Conservation (phyloP, 441 rosid genomes). For the Eugenia klotzschiana region DNA sequence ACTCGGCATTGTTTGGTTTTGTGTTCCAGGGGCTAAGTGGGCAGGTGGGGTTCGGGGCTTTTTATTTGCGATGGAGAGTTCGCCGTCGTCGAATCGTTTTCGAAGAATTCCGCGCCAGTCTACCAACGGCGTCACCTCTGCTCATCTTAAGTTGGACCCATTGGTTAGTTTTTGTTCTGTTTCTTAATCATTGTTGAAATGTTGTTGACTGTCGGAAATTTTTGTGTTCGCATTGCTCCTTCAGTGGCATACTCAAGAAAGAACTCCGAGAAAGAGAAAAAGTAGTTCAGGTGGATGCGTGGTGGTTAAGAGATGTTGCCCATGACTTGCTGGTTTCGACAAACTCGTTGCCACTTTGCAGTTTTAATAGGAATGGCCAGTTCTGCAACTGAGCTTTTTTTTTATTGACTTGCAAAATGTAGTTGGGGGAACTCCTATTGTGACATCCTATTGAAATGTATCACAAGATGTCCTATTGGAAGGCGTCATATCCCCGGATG, state of each 20-base stretch:
- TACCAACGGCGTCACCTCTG: constrained; percentile 1
- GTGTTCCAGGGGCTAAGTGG: background rate
- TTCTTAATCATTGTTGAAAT: background rate
- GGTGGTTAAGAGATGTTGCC: background rate
- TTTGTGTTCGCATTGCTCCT: background rate
- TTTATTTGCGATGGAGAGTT: background rate
- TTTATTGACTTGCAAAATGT: background rate
- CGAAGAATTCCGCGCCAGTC: constrained; percentile 64
- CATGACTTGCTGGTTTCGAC: background rate
- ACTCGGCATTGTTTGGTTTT: background rate
- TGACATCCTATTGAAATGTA: background rate
- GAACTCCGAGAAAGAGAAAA: background rate
- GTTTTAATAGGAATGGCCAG: background rate
- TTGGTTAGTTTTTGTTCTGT: constrained; percentile 26
- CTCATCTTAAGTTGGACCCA: constrained; percentile 71
- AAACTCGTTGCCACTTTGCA: background rate
- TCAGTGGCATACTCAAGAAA: background rate
- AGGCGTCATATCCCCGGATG: background rate
- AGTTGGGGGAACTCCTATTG: background rate
- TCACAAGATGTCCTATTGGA: background rate
- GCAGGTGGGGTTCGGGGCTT: background rate
- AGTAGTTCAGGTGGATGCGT: background rate
- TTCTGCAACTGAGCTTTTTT: background rate
- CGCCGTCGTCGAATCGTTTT: constrained; percentile 37
- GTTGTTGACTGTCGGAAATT: too few relatives aligned